phyloP scores from a whole-genome alignment of 768 basidiomycete species.

The Mycena sanguinolenta region DNA sequence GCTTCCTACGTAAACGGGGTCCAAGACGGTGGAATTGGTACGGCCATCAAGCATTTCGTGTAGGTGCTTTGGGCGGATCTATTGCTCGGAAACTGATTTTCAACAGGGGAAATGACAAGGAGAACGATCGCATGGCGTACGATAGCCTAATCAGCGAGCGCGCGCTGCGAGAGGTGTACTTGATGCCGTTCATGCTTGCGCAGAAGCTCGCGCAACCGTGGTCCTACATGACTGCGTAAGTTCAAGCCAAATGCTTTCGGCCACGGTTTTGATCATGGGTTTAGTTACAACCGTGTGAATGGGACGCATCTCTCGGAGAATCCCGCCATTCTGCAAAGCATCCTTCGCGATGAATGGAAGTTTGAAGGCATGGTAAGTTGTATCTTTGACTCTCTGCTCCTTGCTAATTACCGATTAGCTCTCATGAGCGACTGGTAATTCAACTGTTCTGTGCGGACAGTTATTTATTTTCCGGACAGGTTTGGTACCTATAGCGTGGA shows the following conservation, averaged over 20 bases:
- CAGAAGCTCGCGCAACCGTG: slow-evolving; percentile 75
- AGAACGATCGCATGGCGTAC: slow-evolving; percentile 79
- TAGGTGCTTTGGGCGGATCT: slow-evolving; percentile 44
- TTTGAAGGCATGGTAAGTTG: slow-evolving; percentile 68
- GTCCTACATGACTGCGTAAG: slow-evolving; percentile 81
- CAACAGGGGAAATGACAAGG: slow-evolving; percentile 82
- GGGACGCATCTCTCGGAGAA: slow-evolving; percentile 82
- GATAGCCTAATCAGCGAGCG: slow-evolving; percentile 76
- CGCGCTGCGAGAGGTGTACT: slow-evolving; percentile 80
- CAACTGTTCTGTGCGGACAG: neutral
- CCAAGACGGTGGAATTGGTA: slow-evolving; percentile 81
- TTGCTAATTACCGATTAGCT: neutral
- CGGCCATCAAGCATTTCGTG: slow-evolving; percentile 88
- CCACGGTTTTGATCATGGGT: neutral
- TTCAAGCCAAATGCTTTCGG: slow-evolving; percentile 24
- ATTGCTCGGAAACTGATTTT: neutral
- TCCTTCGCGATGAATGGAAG: slow-evolving; percentile 80
- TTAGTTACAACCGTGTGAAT: slow-evolving; percentile 82
- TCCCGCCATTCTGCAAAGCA: slow-evolving; percentile 65
- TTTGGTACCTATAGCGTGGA: slow-evolving; percentile 81
- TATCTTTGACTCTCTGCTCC: neutral
- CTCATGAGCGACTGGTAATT: slow-evolving; percentile 87
- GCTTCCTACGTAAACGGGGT: slow-evolving; percentile 83
- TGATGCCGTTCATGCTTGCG: slow-evolving; percentile 83
- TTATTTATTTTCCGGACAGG: slow-evolving; percentile 48